A percentile compares a stretch with the other conserved stretches of the same genome.
Conservation (phyloP, 1,284 basidiomycete genomes). For the Cryptococcus deneoformans region DNA sequence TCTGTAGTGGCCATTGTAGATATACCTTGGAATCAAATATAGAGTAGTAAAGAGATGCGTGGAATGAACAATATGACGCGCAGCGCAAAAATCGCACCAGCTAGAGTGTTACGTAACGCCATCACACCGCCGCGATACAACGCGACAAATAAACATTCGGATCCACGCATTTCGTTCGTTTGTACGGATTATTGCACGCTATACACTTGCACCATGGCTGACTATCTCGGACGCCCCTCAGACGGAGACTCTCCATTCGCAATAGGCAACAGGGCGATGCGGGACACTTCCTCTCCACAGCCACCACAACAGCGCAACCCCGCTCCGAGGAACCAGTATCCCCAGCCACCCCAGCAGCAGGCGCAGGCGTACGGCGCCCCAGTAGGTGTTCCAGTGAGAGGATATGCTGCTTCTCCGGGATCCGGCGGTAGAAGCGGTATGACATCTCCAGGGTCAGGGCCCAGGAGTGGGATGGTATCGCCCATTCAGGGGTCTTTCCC, state of each 20-base stretch:
- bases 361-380: too few relatives aligned
- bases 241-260: slow-evolving; percentile 48
- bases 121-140: too few relatives aligned
- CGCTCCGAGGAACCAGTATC: slow-evolving; percentile 17
- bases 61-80: too few relatives aligned
- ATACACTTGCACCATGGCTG: neutral
- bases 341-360: too few relatives aligned
- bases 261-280: slow-evolving; percentile 46
- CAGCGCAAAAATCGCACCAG: too few relatives aligned
- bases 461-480: neutral
- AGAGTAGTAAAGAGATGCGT: neutral
- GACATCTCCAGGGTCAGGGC: neutral
- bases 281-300: slow-evolving; percentile 41
- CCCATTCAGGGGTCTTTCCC: neutral
- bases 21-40: neutral
- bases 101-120: too few relatives aligned
- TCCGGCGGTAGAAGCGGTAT: neutral
- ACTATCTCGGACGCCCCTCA: slow-evolving; percentile 46
- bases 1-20: slow-evolving; percentile 20
- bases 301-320: slow-evolving; percentile 42
- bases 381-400: too few relatives aligned
- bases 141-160: neutral
- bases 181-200: neutral
- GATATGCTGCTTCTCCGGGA: too few relatives aligned
- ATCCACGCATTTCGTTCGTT: slow-evolving; percentile 2